phyloP scores from a whole-genome alignment of 2,329 filamentous ascomycete species.

The Botryotinia narcissicola region DNA sequence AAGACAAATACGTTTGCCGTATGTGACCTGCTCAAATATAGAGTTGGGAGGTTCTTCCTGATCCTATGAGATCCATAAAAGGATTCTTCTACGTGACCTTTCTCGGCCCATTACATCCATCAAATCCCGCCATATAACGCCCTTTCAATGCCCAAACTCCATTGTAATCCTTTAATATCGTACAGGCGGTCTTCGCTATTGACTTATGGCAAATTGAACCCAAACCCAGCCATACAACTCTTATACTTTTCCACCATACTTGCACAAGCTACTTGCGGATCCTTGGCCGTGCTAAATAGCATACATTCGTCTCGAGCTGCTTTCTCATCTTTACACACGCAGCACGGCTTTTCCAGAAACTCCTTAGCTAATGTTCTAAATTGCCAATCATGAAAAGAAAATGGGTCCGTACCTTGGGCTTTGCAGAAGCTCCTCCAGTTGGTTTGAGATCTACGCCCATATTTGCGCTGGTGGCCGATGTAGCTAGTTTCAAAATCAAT shows the following conservation, averaged over 20 bases:
- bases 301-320: conserved; percentile 93
- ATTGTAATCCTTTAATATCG: conserved; percentile 19
- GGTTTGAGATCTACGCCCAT: conserved; percentile 33
- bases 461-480: conserved; percentile 31
- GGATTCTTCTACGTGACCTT: conserved; percentile 5
- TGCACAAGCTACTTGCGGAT: conserved; percentile 82
- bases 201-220: conserved; percentile 61
- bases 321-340: conserved; percentile 96
- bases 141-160: conserved; percentile 31
- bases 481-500: conserved; percentile 29
- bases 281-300: conserved; percentile 85
- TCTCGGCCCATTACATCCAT: background rate
- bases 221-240: conserved; percentile 88
- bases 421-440: conserved; percentile 27
- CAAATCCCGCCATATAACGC: conserved; percentile 22
- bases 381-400: background rate
- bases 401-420: conserved; percentile 31
- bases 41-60: conserved; percentile 31
- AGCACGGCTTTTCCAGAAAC: conserved; percentile 69
- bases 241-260: conserved; percentile 81
- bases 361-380: conserved; percentile 12
- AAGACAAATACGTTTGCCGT: background rate
- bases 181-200: conserved; percentile 1
- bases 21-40: conserved; percentile 11
- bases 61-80: conserved; percentile 11